These are phyloP conservation scores for Colletotrichum gloeosporioides DNA, from an alignment of 2,329 filamentous ascomycete genomes.

Conservation along the genomic window DNA sequence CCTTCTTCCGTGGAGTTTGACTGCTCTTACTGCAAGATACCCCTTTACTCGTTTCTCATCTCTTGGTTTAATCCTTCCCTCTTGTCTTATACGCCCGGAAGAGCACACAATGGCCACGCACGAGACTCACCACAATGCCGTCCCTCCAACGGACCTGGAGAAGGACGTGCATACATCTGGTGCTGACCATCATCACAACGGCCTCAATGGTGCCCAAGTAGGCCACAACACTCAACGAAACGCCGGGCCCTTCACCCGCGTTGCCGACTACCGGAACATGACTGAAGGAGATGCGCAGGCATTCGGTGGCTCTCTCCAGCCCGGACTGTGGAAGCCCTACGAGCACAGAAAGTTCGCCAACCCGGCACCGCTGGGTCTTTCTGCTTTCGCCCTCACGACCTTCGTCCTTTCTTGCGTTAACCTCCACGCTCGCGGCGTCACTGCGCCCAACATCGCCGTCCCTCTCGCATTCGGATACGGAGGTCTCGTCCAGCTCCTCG, in stretches of 20 bases:
- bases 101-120: conserved; percentile 20
- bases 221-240: conserved; percentile 6
- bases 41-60: neutral
- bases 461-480: conserved; percentile 77
- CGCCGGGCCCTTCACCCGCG: conserved; percentile 14
- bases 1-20: conserved; percentile 5
- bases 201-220: conserved; percentile 5
- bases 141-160: conserved; percentile 6
- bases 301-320: conserved; percentile 77
- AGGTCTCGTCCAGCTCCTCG: conserved; percentile 78
- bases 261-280: conserved; percentile 21
- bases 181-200: conserved; percentile 11
- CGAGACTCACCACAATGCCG: neutral
- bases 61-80: neutral
- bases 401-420: conserved; percentile 81
- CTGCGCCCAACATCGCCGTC: conserved; percentile 69
- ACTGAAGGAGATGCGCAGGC: conserved; percentile 39
- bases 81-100: conserved; percentile 2
- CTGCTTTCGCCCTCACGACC: conserved; percentile 82
- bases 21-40: conserved; percentile 1
- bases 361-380: conserved; percentile 78
- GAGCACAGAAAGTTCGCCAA: conserved; percentile 79
- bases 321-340: conserved; percentile 67
- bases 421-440: conserved; percentile 66
- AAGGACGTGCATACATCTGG: conserved; percentile 22